Evolutionary conservation across 371 early-diverging fungal genomes (phyloP).

Genomic region (Mortierella sp.): DNA sequence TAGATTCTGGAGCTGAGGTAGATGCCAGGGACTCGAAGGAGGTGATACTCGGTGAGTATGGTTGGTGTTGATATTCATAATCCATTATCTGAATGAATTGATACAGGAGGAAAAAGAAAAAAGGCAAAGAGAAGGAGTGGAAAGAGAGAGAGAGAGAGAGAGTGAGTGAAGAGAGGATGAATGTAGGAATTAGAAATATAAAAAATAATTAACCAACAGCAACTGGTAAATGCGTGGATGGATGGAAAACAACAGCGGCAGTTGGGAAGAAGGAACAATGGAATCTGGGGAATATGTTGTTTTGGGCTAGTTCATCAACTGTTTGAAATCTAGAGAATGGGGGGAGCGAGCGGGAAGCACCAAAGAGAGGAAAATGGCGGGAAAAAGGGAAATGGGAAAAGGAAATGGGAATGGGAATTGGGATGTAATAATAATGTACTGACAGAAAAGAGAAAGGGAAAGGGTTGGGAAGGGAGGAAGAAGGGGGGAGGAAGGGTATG

Average conservation of each 20-base stretch:
- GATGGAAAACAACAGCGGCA: not conserved
- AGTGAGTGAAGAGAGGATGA: constrained; percentile 1
- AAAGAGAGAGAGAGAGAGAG: constrained; percentile 6
- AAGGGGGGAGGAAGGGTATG: not conserved
- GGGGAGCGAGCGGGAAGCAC: not conserved
- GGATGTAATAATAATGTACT: too few relatives aligned
- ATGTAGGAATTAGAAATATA: too few relatives aligned
- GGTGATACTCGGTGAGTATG: constrained; percentile 10
- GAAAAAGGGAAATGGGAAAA: not conserved
- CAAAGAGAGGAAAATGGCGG: constrained; percentile 10
- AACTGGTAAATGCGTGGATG: constrained; percentile 1
- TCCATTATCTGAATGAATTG: constrained; percentile 29
- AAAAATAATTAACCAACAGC: too few relatives aligned
- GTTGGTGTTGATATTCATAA: constrained; percentile 37
- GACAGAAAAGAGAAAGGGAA: not conserved
- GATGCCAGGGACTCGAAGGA: constrained; percentile 16
- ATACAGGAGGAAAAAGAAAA: not conserved
- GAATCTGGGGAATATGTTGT: constrained; percentile 8
- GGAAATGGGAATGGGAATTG: not conserved
- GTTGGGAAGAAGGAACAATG: not conserved
- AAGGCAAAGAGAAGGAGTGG: not conserved
- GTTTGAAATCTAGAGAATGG: constrained; percentile 1
- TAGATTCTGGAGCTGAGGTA: constrained; percentile 23
- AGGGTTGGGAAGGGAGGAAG: not conserved
- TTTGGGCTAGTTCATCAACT: not conserved